These are phyloP conservation scores for Globisporangium barbulae DNA, from an alignment of 352 stramenopile genomes.

Conservation along the genomic window DNA sequence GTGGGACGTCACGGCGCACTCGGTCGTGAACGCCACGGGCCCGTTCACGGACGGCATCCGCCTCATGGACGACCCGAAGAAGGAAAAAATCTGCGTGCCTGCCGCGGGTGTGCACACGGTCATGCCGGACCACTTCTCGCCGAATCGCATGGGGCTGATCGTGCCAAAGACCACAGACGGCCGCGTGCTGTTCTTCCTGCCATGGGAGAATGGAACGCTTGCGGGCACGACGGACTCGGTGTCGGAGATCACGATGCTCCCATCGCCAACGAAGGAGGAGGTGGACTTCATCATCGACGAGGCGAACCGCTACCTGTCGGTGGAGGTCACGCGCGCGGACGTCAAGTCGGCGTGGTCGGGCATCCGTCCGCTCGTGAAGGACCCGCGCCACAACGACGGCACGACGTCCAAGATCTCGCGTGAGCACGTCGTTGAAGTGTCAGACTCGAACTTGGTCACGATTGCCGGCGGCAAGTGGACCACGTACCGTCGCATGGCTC, in stretches of 20 bases:
- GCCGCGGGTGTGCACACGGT: slow-evolving; percentile 94
- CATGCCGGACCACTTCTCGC: slow-evolving; percentile 94
- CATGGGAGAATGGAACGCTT: slow-evolving; percentile 93
- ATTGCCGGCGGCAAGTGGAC: slow-evolving; percentile 97
- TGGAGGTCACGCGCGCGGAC: slow-evolving; percentile 87
- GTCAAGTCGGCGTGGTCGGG: slow-evolving; percentile 95
- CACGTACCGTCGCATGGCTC: slow-evolving; percentile 95
- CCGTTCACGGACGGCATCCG: slow-evolving; percentile 91
- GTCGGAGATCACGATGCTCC: slow-evolving; percentile 93
- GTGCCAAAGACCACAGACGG: slow-evolving; percentile 95
- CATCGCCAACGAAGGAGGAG: slow-evolving; percentile 89
- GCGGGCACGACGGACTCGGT: slow-evolving; percentile 92
- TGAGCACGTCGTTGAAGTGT: slow-evolving; percentile 94
- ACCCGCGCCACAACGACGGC: slow-evolving; percentile 79
- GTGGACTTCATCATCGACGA: slow-evolving; percentile 95
- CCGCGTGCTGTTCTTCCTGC: slow-evolving; percentile 94
- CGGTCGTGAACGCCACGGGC: slow-evolving; percentile 94
- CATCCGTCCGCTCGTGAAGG: slow-evolving; percentile 92
- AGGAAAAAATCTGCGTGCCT: slow-evolving; percentile 90
- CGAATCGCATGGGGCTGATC: slow-evolving; percentile 94
- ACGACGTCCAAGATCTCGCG: slow-evolving; percentile 90
- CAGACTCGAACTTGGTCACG: slow-evolving; percentile 88
- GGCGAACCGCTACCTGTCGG: slow-evolving; percentile 89
- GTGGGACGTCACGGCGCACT: slow-evolving; percentile 88
- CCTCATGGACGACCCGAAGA: slow-evolving; percentile 91